Conservation (phyloP, 148 eudicot genomes). For the Oxyria digyna region DNA sequence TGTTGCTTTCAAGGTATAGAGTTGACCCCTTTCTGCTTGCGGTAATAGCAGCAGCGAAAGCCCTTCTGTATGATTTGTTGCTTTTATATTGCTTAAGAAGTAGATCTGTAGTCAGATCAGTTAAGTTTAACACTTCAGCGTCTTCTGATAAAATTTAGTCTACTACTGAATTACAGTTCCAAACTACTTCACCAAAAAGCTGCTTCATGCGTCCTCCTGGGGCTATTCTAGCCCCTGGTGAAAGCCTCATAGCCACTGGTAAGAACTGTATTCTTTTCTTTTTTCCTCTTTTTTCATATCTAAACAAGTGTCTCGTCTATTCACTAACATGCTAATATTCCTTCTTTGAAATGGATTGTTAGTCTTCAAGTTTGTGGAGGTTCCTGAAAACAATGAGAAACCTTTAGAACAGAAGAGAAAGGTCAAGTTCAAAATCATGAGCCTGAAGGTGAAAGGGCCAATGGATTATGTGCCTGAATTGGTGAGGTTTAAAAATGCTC, state of each 20-base stretch:
- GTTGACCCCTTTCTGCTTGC: not conserved
- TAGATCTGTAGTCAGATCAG: not conserved
- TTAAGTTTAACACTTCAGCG: not conserved
- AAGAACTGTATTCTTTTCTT: constrained; percentile 5
- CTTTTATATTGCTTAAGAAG: not conserved
- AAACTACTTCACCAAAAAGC: constrained; percentile 91
- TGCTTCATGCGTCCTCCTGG: constrained; percentile 98
- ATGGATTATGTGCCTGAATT: constrained; percentile 79
- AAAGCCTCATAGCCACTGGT: constrained; percentile 81
- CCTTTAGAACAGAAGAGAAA: constrained; percentile 61
- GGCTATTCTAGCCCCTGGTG: constrained; percentile 83
- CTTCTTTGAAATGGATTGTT: constrained; percentile 5
- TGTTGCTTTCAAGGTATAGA: constrained; percentile 82
- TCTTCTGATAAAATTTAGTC: constrained; percentile 5
- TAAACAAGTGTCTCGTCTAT: not conserved
- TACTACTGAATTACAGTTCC: constrained; percentile 40
- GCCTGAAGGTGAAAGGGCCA: constrained; percentile 69
- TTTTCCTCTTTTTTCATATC: not conserved
- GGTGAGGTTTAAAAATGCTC: constrained; percentile 30
- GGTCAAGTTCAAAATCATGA: constrained; percentile 83
- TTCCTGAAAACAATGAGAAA: constrained; percentile 74
- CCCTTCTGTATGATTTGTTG: not conserved
- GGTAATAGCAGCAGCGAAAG: no score
- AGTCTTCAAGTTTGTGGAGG: constrained; percentile 92
- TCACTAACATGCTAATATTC: not conserved